A percentile compares a stretch with the other conserved stretches of the same genome.
These are phyloP conservation scores for Zymoseptoria pseudotritici DNA, from an alignment of 2,329 filamentous ascomycete species.

Conservation along the genomic window DNA sequence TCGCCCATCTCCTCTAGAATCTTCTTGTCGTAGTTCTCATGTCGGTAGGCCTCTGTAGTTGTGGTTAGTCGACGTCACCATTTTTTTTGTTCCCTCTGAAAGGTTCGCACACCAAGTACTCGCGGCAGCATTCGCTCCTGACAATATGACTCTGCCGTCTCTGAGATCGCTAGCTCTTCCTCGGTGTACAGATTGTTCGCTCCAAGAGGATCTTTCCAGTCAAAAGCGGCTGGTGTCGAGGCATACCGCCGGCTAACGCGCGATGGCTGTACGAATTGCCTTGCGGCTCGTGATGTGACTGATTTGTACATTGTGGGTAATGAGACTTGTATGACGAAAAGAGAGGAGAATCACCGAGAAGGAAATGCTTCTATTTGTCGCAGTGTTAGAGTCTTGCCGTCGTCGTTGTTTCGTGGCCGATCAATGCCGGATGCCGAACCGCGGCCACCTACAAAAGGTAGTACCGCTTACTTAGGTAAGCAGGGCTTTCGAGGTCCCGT, in stretches of 20 bases:
- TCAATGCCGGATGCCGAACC: not conserved
- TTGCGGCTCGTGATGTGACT: conserved; percentile 35
- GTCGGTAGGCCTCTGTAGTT: conserved; percentile 66
- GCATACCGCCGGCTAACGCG: conserved; percentile 33
- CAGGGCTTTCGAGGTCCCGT: no score
- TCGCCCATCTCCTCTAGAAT: conserved; percentile 91
- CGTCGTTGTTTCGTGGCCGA: not conserved
- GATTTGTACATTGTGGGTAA: conserved; percentile 37
- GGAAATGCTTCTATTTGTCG: not conserved
- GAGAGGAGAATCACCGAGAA: not conserved
- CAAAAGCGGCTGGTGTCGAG: conserved; percentile 51
- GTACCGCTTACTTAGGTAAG: no score
- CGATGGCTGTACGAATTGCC: conserved; percentile 25
- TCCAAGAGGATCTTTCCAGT: conserved; percentile 86
- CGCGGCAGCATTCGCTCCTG: conserved; percentile 81
- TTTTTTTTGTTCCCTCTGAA: not conserved
- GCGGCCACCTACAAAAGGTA: no score
- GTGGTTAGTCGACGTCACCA: conserved; percentile 4
- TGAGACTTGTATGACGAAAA: not conserved
- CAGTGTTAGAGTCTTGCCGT: not conserved
- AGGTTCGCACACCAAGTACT: conserved; percentile 59
- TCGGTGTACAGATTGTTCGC: conserved; percentile 72
- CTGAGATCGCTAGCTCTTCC: conserved; percentile 81
- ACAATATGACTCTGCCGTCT: conserved; percentile 89
- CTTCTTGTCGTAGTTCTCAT: conserved; percentile 77